Conservation (phyloP, 2,329 filamentous ascomycete species). For the Penicillium hesseltinei region DNA sequence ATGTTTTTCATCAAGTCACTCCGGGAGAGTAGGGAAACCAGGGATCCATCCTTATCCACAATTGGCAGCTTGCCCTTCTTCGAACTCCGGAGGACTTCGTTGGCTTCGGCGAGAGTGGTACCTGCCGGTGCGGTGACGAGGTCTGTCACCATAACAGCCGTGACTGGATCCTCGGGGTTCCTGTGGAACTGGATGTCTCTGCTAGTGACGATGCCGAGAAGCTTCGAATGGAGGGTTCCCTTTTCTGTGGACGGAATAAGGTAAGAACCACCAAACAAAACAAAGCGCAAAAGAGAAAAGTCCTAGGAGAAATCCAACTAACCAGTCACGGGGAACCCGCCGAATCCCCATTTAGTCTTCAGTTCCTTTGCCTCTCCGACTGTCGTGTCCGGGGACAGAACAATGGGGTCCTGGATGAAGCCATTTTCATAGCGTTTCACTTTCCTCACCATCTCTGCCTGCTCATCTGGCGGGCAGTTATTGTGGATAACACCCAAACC, state of each 20-base stretch:
- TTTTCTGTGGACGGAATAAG: conserved; percentile 59
- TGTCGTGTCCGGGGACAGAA: conserved; percentile 82
- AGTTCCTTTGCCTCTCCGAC: conserved; percentile 86
- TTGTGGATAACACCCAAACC: conserved; percentile 86
- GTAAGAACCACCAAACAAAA: background rate
- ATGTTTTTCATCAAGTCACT: conserved; percentile 99
- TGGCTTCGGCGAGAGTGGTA: conserved; percentile 82
- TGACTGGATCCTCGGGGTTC: conserved; percentile 68
- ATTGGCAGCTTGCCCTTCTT: conserved; percentile 99
- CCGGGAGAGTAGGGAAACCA: conserved; percentile 87
- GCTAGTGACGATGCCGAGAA: conserved; percentile 95
- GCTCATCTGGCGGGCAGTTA: conserved; percentile 96
- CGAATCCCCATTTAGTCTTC: conserved; percentile 98
- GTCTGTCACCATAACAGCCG: conserved; percentile 91
- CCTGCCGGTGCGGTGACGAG: conserved; percentile 83
- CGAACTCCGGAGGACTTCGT: conserved; percentile 86
- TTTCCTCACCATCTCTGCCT: conserved; percentile 98
- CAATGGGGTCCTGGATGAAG: conserved; percentile 94
- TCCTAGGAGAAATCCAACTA: conserved; percentile 44
- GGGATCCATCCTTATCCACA: conserved; percentile 76
- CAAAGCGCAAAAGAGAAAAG: background rate
- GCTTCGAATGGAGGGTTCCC: conserved; percentile 89
- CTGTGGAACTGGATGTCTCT: conserved; percentile 97
- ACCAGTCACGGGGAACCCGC: conserved; percentile 98
- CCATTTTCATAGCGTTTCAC: conserved; percentile 99